A percentile compares a stretch with the other conserved stretches of the same genome.
Evolutionary conservation across 805 yeast genomes (phyloP).

Genomic region (Kuraishia cidri): DNA sequence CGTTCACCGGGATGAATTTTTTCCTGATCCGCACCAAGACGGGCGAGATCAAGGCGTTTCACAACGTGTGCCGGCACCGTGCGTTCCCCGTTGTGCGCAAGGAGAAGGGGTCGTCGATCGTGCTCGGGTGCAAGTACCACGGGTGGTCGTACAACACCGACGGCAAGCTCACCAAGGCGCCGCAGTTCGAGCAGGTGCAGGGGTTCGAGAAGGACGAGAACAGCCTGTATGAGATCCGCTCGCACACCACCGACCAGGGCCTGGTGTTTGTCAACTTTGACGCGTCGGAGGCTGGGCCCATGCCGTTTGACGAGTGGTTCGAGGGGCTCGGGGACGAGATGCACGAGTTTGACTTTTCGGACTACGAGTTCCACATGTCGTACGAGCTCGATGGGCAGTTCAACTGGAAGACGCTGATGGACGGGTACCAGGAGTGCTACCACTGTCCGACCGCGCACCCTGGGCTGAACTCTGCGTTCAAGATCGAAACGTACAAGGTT

Average conservation of each 20-base stretch:
- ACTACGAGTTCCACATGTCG: conserved; percentile 57
- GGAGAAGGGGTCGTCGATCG: conserved; percentile 47
- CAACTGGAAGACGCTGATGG: conserved; percentile 63
- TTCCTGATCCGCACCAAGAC: conserved; percentile 43
- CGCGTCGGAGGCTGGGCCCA: conserved; percentile 27
- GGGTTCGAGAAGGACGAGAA: conserved; percentile 50
- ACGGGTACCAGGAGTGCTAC: conserved; percentile 60
- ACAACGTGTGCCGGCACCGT: conserved; percentile 57
- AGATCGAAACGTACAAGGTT: conserved; percentile 58
- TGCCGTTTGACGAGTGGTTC: conserved; percentile 43
- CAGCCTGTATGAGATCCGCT: conserved; percentile 43
- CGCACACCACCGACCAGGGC: conserved; percentile 48
- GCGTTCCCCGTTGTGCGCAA: conserved; percentile 56
- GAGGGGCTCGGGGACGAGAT: conserved; percentile 40
- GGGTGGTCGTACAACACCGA: conserved; percentile 62
- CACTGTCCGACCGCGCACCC: conserved; percentile 67
- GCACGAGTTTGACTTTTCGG: conserved; percentile 49
- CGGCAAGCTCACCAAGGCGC: conserved; percentile 51
- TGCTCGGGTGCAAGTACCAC: conserved; percentile 53
- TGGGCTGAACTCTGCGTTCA: conserved; percentile 46
- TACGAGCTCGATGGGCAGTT: conserved; percentile 55
- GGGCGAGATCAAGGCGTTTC: conserved; percentile 51
- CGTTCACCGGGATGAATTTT: conserved; percentile 43
- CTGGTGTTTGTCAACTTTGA: conserved; percentile 49
- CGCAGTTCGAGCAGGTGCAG: conserved; percentile 50